Conservation (phyloP, 345 rosid species). For the Brassica juncea region DNA sequence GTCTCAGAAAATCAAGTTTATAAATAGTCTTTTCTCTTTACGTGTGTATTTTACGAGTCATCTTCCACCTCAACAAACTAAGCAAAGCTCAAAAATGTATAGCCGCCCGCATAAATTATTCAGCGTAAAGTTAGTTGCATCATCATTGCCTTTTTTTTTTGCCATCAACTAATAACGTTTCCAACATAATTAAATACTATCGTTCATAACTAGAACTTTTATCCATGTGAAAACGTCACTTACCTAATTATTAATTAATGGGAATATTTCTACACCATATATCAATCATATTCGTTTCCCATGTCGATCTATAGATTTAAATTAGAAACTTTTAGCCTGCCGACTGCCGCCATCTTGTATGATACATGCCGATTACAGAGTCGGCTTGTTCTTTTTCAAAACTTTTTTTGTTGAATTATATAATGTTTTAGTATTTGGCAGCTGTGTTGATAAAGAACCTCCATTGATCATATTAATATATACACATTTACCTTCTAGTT, state of each 20-base stretch:
- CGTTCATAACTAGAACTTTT: neutral
- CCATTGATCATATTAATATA: too few relatives aligned
- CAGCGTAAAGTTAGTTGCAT: slow-evolving; percentile 1
- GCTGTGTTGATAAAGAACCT: too few relatives aligned
- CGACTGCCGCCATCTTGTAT: neutral
- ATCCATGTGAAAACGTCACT: neutral
- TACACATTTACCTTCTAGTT: neutral
- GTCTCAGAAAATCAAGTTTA: neutral
- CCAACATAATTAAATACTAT: neutral
- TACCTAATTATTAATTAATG: neutral
- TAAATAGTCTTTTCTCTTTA: neutral
- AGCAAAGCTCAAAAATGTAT: slow-evolving; percentile 3
- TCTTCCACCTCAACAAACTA: slow-evolving; percentile 23
- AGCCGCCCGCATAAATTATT: neutral
- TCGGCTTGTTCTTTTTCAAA: slow-evolving; percentile 13
- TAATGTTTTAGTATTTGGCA: neutral
- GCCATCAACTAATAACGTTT: neutral
- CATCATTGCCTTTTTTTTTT: neutral
- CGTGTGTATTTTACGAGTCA: slow-evolving; percentile 10
- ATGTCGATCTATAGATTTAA: neutral
- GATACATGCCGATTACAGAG: neutral
- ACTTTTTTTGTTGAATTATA: neutral
- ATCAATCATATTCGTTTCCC: neutral
- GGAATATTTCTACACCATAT: neutral
- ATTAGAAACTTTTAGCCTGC: neutral